phyloP scores from a whole-genome alignment of 371 early-diverging fungal species.

The Rhizomucor miehei region DNA sequence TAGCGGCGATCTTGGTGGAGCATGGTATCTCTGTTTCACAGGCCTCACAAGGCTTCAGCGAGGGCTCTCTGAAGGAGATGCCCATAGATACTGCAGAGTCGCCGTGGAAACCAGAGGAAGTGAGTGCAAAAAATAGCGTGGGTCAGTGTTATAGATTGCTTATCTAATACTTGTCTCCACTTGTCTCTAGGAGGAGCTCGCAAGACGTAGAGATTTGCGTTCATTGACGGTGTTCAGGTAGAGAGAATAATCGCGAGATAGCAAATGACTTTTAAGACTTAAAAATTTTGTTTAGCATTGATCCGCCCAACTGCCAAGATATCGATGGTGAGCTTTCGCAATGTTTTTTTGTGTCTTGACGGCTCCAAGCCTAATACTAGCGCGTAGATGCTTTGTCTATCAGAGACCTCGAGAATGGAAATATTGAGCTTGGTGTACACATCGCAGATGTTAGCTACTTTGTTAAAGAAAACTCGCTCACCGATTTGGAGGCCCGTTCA shows the following conservation, averaged over 20 bases:
- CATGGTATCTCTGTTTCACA: constrained; percentile 76
- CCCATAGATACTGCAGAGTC: constrained; percentile 50
- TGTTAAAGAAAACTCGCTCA: constrained; percentile 71
- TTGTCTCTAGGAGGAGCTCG: constrained; percentile 58
- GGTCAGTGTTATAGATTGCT: too few relatives aligned
- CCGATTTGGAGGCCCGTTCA: constrained; percentile 86
- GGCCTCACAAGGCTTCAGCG: constrained; percentile 65
- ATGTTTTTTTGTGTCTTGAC: too few relatives aligned
- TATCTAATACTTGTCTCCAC: too few relatives aligned
- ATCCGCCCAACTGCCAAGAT: constrained; percentile 92
- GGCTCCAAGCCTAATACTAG: too few relatives aligned
- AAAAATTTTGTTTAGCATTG: constrained; percentile 60
- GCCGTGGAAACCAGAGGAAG: constrained; percentile 60
- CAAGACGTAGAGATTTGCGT: constrained; percentile 53
- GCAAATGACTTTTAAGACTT: background rate
- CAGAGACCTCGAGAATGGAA: constrained; percentile 50
- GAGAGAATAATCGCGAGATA: background rate
- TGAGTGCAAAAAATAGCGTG: constrained; percentile 6
- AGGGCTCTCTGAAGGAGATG: constrained; percentile 67
- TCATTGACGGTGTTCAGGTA: constrained; percentile 45
- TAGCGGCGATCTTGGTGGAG: constrained; percentile 77
- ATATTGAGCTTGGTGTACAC: constrained; percentile 86
- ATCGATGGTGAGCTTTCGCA: constrained; percentile 74
- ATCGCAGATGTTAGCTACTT: constrained; percentile 98
- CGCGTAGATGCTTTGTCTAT: constrained; percentile 92